phyloP scores from a whole-genome alignment of 1,284 basidiomycete species.

The Ganoderma boninense region DNA sequence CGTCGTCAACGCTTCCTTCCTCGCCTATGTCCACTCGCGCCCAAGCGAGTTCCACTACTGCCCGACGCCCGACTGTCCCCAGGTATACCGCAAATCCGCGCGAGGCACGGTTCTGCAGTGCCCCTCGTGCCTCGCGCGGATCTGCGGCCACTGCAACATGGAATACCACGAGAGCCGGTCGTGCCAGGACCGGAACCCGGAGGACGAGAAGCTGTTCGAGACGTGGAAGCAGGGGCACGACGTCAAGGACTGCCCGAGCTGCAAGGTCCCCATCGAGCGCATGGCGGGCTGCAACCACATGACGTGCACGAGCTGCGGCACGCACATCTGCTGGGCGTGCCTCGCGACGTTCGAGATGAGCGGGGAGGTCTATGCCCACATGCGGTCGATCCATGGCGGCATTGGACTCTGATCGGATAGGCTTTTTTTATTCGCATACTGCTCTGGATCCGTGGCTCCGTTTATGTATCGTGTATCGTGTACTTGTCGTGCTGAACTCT shows the following conservation, averaged over 20 bases:
- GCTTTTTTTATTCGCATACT: neutral
- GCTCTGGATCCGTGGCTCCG: too few relatives aligned
- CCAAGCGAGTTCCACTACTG: constrained; percentile 73
- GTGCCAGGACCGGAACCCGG: constrained; percentile 62
- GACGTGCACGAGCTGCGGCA: constrained; percentile 71
- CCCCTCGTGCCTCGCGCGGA: constrained; percentile 71
- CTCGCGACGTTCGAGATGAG: constrained; percentile 68
- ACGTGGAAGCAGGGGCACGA: constrained; percentile 66
- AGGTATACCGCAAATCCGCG: constrained; percentile 67
- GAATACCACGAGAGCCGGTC: constrained; percentile 72
- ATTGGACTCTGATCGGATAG: constrained; percentile 39
- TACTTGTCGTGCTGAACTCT: neutral
- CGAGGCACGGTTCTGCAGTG: constrained; percentile 67
- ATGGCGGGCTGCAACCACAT: constrained; percentile 81
- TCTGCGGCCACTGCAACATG: constrained; percentile 71
- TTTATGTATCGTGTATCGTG: neutral
- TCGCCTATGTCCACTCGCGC: constrained; percentile 60
- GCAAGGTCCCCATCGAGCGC: constrained; percentile 72
- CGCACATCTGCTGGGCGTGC: constrained; percentile 83
- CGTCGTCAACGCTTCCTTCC: constrained; percentile 64
- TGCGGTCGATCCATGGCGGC: constrained; percentile 59
- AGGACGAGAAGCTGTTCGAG: constrained; percentile 60
- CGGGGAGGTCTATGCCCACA: constrained; percentile 66
- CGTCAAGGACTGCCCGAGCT: constrained; percentile 76
- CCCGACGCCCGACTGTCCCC: constrained; percentile 77